phyloP scores from a whole-genome alignment of 371 early-diverging fungal species.

The Chytridium lagenaria region DNA sequence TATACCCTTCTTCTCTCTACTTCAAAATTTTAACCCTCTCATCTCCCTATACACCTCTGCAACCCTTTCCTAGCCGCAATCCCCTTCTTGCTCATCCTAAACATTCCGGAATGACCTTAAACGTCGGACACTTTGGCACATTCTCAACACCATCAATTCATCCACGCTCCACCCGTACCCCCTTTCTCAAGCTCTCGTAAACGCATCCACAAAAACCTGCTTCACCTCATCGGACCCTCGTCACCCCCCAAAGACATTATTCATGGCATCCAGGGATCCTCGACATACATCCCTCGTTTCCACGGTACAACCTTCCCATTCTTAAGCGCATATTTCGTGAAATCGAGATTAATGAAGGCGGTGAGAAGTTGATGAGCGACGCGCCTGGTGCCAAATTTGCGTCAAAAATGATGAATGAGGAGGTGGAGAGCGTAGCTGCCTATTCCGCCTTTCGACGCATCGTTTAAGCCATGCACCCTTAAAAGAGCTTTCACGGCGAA shows the following conservation, averaged over 20 bases:
- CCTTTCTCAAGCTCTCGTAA: background rate
- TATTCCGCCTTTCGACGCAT: background rate
- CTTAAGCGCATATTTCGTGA: too few species aligned
- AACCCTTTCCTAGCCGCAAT: too few species aligned
- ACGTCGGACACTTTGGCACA: too few species aligned
- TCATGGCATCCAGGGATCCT: background rate
- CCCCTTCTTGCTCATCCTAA: too few species aligned
- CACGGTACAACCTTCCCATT: background rate
- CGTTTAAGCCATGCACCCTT: background rate
- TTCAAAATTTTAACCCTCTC: too few species aligned
- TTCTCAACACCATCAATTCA: too few species aligned
- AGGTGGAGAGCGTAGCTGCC: slow-evolving; percentile 2
- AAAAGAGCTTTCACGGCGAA: background rate
- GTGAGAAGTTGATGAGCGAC: background rate
- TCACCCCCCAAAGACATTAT: background rate
- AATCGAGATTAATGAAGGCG: too few species aligned
- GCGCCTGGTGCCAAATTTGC: background rate
- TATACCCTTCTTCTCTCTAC: too few species aligned
- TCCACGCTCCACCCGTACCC: background rate
- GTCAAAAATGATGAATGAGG: background rate
- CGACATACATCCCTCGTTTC: too few species aligned
- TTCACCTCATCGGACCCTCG: background rate
- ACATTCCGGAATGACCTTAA: too few species aligned
- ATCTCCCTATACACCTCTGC: too few species aligned
- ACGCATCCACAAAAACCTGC: background rate